Evolutionary conservation across 208 protist genomes (phyloP), one percentile per base, ranked within the genome.

Genomic region (Trypanosoma lewisi): DNA sequence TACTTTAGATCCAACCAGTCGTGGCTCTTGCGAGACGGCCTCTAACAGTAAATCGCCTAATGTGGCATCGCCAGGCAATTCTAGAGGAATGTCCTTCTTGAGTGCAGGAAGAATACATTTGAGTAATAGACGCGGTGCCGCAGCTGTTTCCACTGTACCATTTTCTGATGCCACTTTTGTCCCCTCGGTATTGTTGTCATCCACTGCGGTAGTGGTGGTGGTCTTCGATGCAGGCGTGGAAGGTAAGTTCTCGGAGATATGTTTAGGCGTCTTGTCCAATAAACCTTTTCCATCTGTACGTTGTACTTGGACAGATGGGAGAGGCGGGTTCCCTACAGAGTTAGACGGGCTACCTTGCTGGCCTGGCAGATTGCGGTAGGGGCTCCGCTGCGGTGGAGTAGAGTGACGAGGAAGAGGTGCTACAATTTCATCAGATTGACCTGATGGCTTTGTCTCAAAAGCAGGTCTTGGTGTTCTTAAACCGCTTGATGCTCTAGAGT

Each of bases 41-140:
- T 63, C 63, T 0, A 77, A 9, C 0, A 87, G 25, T 25, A 94
- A 16, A 30, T 91, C 88, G 11, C 39, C 70, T 9, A 90, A 65
- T 0, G 85, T 83, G 14, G 76, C 76, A 23, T 88, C 79, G 17
- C 73, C 74, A 23, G 52, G 66, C 30, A 92, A 59, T 44, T 48
- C 28, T 19, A 94, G 55, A 2, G 25, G 4, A n/a, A 87, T 73
- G 2, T 36, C 45, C 19, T 67, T 50, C 0, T 76, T 54, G 16
- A 87, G 51, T 8, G 70, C 77, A 2, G 88, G 88, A 23, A 27
- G 12, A 19, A 60, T 28, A 45, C 56, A 65, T 25, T 52, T 48
- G 4, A 69, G 23, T 28, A 28, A 33, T 30, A 68, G 25, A 0
- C 21, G 28, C 12, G 30, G 28, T 11, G 28, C 31, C 23, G n/a